Base-by-base conservation (phyloP, 2,329 filamentous ascomycete genomes). In the Penicillium sp. region DNA sequence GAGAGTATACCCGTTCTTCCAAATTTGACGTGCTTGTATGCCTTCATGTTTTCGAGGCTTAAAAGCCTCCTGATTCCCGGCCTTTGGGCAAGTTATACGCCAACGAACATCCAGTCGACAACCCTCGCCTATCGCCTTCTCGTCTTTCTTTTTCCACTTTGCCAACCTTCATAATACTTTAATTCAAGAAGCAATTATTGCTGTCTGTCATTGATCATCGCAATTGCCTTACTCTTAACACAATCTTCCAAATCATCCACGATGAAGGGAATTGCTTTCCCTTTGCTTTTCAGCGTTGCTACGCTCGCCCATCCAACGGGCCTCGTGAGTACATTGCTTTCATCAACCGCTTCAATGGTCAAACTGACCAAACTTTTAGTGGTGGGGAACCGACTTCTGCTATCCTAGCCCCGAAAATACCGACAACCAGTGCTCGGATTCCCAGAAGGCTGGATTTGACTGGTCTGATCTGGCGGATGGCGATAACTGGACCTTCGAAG, bases 341-440 rank as follows among this genome's bases (percentile, higher is more conserved):
- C 3, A 11, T 27, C 10, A 1, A 11, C 0, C 5, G 36, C 2
- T 39, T 9, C 1, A 20, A 25, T 35, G 0, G 7, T 20, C 1
- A 14, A 14, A 38, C 28, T 33, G 48, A 33, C 24, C 5, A 30
- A 2, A 33, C 30, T 2, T 22, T 22, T 44, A 69, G 61, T 65
- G 69, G 62, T 85, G 81, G 77, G 70, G 73, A 48, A 70, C 76
- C 55, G 74, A 76, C 48, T 63, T 68, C 31, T 69, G 78, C 52
- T 95, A 84, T 79, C 78, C 78, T 44, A 87, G 80, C 69, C 89
- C 90, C 13, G 74, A 76, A 53, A 91, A 89, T 79, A 84, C 81
- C 66, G 78, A 90, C 77, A 92, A 94, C 76, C 73, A 85, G 62
- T 96, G 91, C 73, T 82, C 80, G 48, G 67, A 79, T 22, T 73